phyloP scores from a whole-genome alignment of 164 flowering plant genomes.

The Vitis rotundifolia region DNA sequence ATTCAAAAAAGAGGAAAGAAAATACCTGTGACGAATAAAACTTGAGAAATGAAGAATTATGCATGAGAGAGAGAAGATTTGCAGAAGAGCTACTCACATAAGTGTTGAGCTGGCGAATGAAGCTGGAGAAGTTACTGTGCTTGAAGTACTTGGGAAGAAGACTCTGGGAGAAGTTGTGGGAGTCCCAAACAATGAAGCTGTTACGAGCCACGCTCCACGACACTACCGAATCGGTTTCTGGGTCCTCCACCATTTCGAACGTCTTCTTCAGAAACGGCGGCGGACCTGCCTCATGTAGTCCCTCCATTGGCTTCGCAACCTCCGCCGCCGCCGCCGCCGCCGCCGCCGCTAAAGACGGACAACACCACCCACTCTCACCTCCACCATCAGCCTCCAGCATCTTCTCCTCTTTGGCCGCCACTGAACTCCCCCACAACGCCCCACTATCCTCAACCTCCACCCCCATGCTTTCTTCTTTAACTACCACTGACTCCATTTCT shows the following conservation, averaged over 20 bases:
- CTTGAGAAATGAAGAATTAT: neutral
- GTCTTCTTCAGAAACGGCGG: constrained; percentile 79
- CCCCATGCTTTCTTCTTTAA: constrained; percentile 13
- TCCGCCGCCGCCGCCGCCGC: neutral
- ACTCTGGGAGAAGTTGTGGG: constrained; percentile 38
- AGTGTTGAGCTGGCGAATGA: constrained; percentile 78
- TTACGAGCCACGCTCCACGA: constrained; percentile 51
- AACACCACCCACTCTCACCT: neutral
- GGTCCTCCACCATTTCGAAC: constrained; percentile 72
- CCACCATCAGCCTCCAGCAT: neutral
- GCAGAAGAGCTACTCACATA: constrained; percentile 44
- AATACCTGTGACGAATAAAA: neutral
- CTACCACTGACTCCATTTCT: too few relatives aligned
- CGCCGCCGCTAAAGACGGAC: neutral
- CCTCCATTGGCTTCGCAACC: constrained; percentile 45
- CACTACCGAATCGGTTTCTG: constrained; percentile 52
- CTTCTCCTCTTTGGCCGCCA: neutral
- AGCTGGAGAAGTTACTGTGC: constrained; percentile 81
- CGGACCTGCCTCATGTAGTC: constrained; percentile 55
- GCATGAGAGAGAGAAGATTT: neutral
- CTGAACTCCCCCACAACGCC: neutral
- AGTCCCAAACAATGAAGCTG: constrained; percentile 75
- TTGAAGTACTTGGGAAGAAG: constrained; percentile 73
- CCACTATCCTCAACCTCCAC: neutral
- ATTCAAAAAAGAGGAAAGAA: neutral